phyloP scores from a whole-genome alignment of 1,139 yeast species.

The Candida labiduridarum region DNA sequence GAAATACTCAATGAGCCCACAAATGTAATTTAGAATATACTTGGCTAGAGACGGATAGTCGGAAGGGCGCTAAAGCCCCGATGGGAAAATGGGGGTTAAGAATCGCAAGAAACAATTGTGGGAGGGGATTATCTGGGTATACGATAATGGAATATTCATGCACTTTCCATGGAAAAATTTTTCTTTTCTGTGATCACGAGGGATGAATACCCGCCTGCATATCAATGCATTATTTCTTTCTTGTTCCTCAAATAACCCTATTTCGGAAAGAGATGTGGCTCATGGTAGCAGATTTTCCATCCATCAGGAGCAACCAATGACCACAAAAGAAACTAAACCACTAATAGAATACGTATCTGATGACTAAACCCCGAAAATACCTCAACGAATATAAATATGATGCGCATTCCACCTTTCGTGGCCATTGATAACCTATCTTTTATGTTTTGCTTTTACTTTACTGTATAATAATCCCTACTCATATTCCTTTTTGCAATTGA shows the following conservation, averaged over 20 bases:
- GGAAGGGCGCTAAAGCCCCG: conserved; percentile 37
- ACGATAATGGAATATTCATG: conserved; percentile 48
- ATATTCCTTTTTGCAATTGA: too few relatives aligned
- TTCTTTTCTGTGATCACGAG: not conserved
- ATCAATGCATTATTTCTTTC: not conserved
- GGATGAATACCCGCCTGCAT: not conserved
- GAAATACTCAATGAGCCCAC: too few relatives aligned
- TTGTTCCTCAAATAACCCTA: not conserved
- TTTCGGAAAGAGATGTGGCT: not conserved
- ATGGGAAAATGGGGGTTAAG: not conserved
- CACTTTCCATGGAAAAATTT: not conserved
- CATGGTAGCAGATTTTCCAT: not conserved
- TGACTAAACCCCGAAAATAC: conserved; percentile 1
- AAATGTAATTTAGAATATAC: too few relatives aligned
- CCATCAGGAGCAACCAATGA: not conserved
- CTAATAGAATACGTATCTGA: conserved; percentile 70
- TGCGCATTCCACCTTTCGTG: not conserved
- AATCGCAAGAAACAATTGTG: conserved; percentile 20
- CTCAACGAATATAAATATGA: conserved; percentile 4
- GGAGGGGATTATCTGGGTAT: conserved; percentile 37
- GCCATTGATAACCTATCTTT: not conserved
- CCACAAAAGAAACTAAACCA: not conserved
- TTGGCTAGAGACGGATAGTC: not conserved
- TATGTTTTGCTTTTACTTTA: not conserved
- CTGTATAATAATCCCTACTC: not conserved